phyloP scores from a whole-genome alignment of 805 yeast species.

The Candida broadrunensis region DNA sequence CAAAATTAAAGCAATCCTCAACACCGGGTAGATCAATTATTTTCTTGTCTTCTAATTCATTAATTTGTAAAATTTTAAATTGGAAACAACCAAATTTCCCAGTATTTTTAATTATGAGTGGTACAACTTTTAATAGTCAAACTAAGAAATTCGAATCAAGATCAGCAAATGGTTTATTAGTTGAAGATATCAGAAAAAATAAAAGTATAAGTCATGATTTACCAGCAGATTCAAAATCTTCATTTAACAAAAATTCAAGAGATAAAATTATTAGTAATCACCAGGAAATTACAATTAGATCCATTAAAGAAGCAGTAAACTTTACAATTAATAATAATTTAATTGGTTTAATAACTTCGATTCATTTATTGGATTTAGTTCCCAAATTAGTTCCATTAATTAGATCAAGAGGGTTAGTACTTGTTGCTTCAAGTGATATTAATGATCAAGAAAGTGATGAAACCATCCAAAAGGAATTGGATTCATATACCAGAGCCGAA shows the following conservation, averaged over 20 bases:
- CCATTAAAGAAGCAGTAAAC: constrained; percentile 76
- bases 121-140: constrained; percentile 40
- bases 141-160: constrained; percentile 33
- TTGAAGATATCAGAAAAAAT: constrained; percentile 15
- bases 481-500: constrained; percentile 39
- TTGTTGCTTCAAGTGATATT: constrained; percentile 64
- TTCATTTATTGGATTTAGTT: constrained; percentile 64
- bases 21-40: constrained; percentile 57
- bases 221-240: neutral
- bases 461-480: constrained; percentile 27
- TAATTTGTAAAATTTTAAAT: constrained; percentile 88
- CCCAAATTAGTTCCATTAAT: constrained; percentile 75
- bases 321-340: constrained; percentile 82
- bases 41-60: constrained; percentile 82
- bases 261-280: constrained; percentile 21
- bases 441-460: constrained; percentile 18
- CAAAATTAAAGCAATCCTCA: constrained; percentile 18
- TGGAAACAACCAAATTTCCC: constrained; percentile 99
- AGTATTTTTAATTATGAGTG: constrained; percentile 79
- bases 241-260: constrained; percentile 6
- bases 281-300: constrained; percentile 50
- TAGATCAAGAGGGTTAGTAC: constrained; percentile 74
- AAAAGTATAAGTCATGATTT: neutral
- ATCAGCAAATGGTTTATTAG: constrained; percentile 39
- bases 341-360: constrained; percentile 78